Evolutionary conservation across 1,284 basidiomycete species (phyloP).

Genomic region (Violaceomyces palustris): DNA sequence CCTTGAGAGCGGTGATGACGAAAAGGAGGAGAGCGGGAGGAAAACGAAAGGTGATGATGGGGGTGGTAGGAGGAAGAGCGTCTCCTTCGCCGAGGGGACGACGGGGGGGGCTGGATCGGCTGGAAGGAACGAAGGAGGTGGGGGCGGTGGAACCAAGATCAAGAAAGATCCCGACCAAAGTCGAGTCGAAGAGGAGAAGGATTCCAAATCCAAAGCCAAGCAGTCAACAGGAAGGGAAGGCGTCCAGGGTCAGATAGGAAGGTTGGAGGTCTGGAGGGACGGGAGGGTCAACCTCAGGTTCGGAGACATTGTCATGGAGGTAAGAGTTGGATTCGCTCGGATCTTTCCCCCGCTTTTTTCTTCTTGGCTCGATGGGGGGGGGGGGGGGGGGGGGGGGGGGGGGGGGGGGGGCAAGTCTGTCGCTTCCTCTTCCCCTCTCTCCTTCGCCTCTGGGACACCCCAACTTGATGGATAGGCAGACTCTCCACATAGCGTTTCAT

Average conservation of each 20-base stretch:
- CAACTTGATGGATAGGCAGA: too few relatives aligned
- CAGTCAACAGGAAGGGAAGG: not conserved
- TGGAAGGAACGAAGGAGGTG: constrained; percentile 3
- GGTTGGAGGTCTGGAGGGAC: constrained; percentile 41
- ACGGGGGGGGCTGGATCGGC: constrained; percentile 23
- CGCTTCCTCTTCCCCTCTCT: too few relatives aligned
- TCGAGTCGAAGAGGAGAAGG: constrained; percentile 11
- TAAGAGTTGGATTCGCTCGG: constrained; percentile 1
- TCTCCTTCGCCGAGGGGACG: constrained; percentile 40
- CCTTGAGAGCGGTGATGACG: not conserved
- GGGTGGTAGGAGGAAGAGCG: constrained; percentile 27
- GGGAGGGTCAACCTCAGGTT: constrained; percentile 41
- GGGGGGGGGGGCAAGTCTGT: too few relatives aligned
- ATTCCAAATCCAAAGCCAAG: constrained; percentile 5
- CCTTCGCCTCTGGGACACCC: too few relatives aligned
- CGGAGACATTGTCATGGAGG: constrained; percentile 46
- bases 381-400: too few relatives aligned
- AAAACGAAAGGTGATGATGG: too few relatives aligned
- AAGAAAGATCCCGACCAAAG: constrained; percentile 12
- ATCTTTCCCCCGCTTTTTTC: not conserved
- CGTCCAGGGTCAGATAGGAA: constrained; percentile 41
- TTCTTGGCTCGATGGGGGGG: too few relatives aligned
- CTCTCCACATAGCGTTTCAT: too few relatives aligned
- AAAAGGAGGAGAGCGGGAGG: not conserved
- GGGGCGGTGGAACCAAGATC: not conserved